phyloP scores from a whole-genome alignment of 31 red algal species.

The Endocladia muricata region DNA sequence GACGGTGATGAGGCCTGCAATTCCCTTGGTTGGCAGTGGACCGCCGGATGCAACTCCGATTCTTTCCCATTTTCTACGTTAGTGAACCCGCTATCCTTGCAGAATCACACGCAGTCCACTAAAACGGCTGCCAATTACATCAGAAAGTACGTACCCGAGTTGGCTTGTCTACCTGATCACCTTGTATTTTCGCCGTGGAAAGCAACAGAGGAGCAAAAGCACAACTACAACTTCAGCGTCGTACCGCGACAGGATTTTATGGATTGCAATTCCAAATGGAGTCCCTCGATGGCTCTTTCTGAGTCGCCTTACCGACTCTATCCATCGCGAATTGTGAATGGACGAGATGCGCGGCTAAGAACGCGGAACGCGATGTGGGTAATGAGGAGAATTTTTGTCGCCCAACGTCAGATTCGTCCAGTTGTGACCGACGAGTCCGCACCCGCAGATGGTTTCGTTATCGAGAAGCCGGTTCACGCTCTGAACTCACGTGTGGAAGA shows the following conservation, averaged over 20 bases:
- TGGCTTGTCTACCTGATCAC: constrained; percentile 40
- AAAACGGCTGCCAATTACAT: constrained; percentile 56
- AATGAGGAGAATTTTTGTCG: constrained; percentile 58
- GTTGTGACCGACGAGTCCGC: background rate
- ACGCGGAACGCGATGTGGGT: constrained; percentile 60
- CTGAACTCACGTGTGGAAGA: too few species aligned
- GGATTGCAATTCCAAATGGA: background rate
- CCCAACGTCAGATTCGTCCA: constrained; percentile 17
- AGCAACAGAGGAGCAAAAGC: constrained; percentile 8
- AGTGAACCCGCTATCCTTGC: constrained; percentile 42
- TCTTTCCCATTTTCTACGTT: constrained; percentile 67
- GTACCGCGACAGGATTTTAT: constrained; percentile 13
- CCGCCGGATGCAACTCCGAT: constrained; percentile 69
- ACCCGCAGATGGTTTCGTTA: background rate
- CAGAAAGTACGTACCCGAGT: constrained; percentile 76
- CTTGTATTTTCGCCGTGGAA: constrained; percentile 75
- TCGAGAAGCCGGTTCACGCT: too few species aligned
- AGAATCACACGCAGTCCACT: constrained; percentile 24
- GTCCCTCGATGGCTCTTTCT: background rate
- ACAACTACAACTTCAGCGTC: background rate
- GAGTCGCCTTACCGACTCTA: background rate
- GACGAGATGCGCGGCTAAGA: constrained; percentile 40
- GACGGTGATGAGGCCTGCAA: constrained; percentile 82
- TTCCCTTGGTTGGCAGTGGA: constrained; percentile 70
- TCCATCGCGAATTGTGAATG: constrained; percentile 53